Evolutionary conservation across 2,329 filamentous ascomycete genomes (phyloP), one percentile per base, ranked within the genome.

Genomic region (Fusarium coicis): DNA sequence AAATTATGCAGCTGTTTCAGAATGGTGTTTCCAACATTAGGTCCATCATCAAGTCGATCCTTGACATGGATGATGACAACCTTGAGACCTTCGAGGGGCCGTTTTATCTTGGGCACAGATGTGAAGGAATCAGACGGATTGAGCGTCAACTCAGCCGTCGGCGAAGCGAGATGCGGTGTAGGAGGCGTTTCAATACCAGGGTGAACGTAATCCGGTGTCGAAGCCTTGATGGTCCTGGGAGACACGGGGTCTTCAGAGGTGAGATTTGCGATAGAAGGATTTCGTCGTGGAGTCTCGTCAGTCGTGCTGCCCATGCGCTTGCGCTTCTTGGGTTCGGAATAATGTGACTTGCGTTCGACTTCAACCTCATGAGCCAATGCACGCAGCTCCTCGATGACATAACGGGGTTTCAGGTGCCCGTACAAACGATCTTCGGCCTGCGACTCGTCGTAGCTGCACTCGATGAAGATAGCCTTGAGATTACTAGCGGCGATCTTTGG

Each of bases 51-150:
- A 62, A 98, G 84, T 28, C 89, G 92, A 73, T 98, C 96, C 81
- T 99, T 99, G 78, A 98, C 89, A 79, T 99, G 96, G 42, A 98
- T 98, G 62, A 98, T 90, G 55, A 98, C 91, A 4, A 99, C 86
- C 71, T 91, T 93, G 34, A 98, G 80, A 0, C 94, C 95, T 58
- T 87, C 85, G 9, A 99, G 85, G 11, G 91, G 91, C 78, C 79
- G 65, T 10, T 68, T 74, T n/a, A 78, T 44, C 4, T 78, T 70
- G 23, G 65, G 72, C 37, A 61, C 74, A 9, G 70, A 65, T 18
- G 59, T 74, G n/a, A 76, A 63, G 10, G 74, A 71, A 40, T 84
- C 84, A 8, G 78, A 63, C 7, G 85, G 85, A 10, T 76, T 78
- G 7, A 87, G 77, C 2, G 80, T 83, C 52, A 88, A 68, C 63